Percentiles rank a stretch among this genome's conserved stretches.
These are phyloP conservation scores for Syncephalastrum sp. DNA, from an alignment of 371 early-diverging fungal genomes.

Conservation along the genomic window DNA sequence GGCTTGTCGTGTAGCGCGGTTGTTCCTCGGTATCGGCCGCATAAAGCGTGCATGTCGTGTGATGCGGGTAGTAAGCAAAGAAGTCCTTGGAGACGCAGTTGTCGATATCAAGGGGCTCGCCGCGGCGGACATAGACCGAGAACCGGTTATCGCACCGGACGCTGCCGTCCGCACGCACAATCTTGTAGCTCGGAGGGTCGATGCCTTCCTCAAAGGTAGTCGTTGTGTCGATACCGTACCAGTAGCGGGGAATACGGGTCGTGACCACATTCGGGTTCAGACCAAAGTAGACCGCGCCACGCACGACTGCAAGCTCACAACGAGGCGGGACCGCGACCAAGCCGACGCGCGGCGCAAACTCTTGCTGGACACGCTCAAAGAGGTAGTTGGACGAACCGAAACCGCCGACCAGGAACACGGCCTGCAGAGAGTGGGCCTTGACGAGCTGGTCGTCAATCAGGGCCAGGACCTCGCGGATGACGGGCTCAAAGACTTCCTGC, in stretches of 20 bases:
- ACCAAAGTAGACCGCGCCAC: conserved; percentile 54
- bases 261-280: conserved; percentile 50
- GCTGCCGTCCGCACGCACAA: conserved; percentile 46
- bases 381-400: conserved; percentile 61
- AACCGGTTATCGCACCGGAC: conserved; percentile 49
- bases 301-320: conserved; percentile 49
- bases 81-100: conserved; percentile 46
- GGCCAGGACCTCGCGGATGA: conserved; percentile 39
- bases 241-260: conserved; percentile 54
- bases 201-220: conserved; percentile 50
- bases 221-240: conserved; percentile 58
- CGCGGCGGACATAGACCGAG: conserved; percentile 44
- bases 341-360: conserved; percentile 37
- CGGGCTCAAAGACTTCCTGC: conserved; percentile 48
- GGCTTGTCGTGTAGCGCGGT: conserved; percentile 44
- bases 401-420: conserved; percentile 61
- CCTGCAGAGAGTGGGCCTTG: conserved; percentile 38
- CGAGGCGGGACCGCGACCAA: conserved; percentile 49
- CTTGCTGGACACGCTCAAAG: conserved; percentile 42
- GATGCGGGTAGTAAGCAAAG: conserved; percentile 52
- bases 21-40: conserved; percentile 43
- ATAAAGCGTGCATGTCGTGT: conserved; percentile 53
- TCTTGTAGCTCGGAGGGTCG: conserved; percentile 47
- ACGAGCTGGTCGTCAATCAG: conserved; percentile 43
- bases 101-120: conserved; percentile 40